Evolutionary conservation across 805 yeast genomes (phyloP).

Genomic region (Yamadazyma nakazawae): DNA sequence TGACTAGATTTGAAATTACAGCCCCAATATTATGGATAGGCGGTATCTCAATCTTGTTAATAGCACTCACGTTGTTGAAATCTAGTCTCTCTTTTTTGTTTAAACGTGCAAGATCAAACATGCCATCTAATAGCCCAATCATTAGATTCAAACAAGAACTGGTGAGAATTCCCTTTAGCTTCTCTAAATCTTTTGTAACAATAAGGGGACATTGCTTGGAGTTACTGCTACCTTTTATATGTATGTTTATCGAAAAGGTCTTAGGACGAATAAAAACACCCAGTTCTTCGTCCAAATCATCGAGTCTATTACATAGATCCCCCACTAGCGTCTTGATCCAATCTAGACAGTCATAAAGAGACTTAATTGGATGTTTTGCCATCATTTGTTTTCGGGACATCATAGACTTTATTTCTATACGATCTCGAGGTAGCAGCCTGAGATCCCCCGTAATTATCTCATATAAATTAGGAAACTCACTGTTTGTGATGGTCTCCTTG

Average conservation of each 20-base stretch:
- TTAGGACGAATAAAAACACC: conserved; percentile 44
- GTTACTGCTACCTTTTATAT: conserved; percentile 15
- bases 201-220: conserved; percentile 44
- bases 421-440: conserved; percentile 50
- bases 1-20: conserved; percentile 42
- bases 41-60: conserved; percentile 22
- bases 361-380: conserved; percentile 47
- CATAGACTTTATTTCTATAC: conserved; percentile 79
- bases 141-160: conserved; percentile 35
- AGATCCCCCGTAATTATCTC: conserved; percentile 63
- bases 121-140: conserved; percentile 34
- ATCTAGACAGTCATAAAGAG: conserved; percentile 53
- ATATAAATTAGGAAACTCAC: conserved; percentile 54
- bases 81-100: conserved; percentile 19
- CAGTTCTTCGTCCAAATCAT: conserved; percentile 69
- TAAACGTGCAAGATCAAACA: conserved; percentile 19
- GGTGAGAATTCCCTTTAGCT: conserved; percentile 27
- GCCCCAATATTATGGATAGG: conserved; percentile 53
- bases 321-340: conserved; percentile 87
- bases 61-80: conserved; percentile 11
- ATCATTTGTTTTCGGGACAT: conserved; percentile 80
- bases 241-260: conserved; percentile 44
- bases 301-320: conserved; percentile 66
- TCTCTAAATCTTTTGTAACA: conserved; percentile 34
- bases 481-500: conserved; percentile 20